These are phyloP conservation scores for Gonapodya prolifera DNA, from an alignment of 192 early-diverging fungal species.

Conservation along the genomic window DNA sequence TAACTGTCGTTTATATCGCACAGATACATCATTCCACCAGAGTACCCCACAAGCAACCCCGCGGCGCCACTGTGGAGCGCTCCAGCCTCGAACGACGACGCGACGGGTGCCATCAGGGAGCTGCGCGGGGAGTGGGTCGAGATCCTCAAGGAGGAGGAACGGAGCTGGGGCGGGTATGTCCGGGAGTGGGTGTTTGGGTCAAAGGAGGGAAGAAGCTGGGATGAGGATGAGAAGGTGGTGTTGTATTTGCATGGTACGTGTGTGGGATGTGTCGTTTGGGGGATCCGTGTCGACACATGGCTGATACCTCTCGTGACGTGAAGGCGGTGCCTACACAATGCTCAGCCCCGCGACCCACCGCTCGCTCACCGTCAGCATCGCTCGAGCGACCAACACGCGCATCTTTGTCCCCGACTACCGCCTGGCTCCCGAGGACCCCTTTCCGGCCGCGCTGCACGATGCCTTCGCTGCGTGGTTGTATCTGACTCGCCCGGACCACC, in stretches of 20 bases:
- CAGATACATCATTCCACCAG: background rate
- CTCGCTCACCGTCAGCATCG: background rate
- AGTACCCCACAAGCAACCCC: background rate
- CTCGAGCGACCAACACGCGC: background rate
- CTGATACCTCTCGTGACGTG: too few relatives aligned
- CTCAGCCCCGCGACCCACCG: background rate
- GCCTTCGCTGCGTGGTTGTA: conserved; percentile 59
- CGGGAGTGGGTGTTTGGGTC: background rate
- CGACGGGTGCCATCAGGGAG: background rate
- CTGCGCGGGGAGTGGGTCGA: background rate
- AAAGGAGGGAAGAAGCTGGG: background rate
- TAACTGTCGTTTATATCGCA: background rate
- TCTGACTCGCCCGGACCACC: conserved; percentile 18
- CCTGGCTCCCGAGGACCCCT: conserved; percentile 64
- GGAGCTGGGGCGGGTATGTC: background rate
- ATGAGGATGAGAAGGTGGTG: background rate
- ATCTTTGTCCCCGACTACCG: conserved; percentile 42
- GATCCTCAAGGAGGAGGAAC: background rate
- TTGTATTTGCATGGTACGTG: background rate
- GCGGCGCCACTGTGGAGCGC: background rate
- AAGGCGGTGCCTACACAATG: conserved; percentile 5
- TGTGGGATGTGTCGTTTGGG: background rate
- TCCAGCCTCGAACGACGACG: background rate
- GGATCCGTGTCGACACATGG: background rate
- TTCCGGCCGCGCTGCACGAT: conserved; percentile 73